A percentile compares a stretch with the other conserved stretches of the same genome.
These are phyloP conservation scores for Daldinia sp. DNA, from an alignment of 2,329 filamentous ascomycete species.

Conservation along the genomic window DNA sequence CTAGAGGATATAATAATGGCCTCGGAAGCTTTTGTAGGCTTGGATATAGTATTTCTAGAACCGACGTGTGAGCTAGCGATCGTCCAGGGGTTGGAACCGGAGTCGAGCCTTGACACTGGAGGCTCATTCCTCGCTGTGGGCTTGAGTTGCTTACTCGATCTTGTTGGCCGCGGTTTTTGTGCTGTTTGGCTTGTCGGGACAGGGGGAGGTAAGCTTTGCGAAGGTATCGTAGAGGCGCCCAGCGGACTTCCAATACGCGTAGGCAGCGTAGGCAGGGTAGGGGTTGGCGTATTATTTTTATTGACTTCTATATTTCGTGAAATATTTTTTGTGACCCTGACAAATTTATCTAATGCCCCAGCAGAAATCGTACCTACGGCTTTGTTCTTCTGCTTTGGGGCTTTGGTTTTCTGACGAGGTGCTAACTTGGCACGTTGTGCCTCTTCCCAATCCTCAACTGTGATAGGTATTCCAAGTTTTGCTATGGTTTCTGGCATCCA, in stretches of 20 bases:
- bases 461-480: conserved; percentile 69
- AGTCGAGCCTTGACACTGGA: conserved; percentile 36
- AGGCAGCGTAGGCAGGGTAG: conserved; percentile 7
- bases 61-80: conserved; percentile 54
- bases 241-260: conserved; percentile 11
- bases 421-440: conserved; percentile 46
- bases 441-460: conserved; percentile 70
- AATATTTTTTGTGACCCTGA: conserved; percentile 51
- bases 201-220: conserved; percentile 27
- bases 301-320: conserved; percentile 7
- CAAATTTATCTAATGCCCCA: conserved; percentile 53
- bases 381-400: conserved; percentile 38
- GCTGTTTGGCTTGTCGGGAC: conserved; percentile 14
- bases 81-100: conserved; percentile 50
- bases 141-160: conserved; percentile 46
- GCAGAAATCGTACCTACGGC: conserved; percentile 37
- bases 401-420: conserved; percentile 39
- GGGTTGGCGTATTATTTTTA: conserved; percentile 7
- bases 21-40: conserved; percentile 43
- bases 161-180: conserved; percentile 31
- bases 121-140: conserved; percentile 37
- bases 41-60: conserved; percentile 47
- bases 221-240: neutral
- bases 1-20: conserved; percentile 58
- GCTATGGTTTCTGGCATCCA: conserved; percentile 75